phyloP scores from a whole-genome alignment of 352 stramenopile genomes.

The Globisporangium splendens region DNA sequence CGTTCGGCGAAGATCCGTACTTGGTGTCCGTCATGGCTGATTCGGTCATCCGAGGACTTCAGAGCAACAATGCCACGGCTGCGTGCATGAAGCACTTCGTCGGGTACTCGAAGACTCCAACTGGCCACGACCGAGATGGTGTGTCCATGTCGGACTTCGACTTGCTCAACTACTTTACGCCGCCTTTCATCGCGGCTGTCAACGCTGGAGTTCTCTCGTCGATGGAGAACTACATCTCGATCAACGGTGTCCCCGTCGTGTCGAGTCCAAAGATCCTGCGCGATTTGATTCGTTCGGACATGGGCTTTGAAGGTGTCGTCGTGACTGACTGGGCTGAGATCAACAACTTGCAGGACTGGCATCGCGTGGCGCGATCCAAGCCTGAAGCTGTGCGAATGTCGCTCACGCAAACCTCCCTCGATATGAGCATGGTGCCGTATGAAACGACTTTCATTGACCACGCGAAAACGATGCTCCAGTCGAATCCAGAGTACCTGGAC shows the following conservation, averaged over 20 bases:
- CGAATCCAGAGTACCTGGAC: constrained; percentile 26
- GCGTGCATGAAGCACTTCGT: constrained; percentile 82
- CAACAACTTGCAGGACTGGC: constrained; percentile 75
- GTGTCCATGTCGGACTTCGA: constrained; percentile 76
- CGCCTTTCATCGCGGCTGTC: constrained; percentile 78
- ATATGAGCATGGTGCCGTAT: constrained; percentile 84
- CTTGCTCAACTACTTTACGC: constrained; percentile 82
- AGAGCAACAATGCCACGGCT: constrained; percentile 56
- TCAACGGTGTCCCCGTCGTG: constrained; percentile 90
- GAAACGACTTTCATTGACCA: constrained; percentile 51
- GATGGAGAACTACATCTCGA: constrained; percentile 94
- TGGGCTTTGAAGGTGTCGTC: constrained; percentile 85
- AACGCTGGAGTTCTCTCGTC: constrained; percentile 49
- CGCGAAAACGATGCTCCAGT: constrained; percentile 27
- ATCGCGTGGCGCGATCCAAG: constrained; percentile 44
- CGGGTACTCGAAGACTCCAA: constrained; percentile 80
- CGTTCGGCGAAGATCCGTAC: constrained; percentile 91
- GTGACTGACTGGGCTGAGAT: constrained; percentile 91
- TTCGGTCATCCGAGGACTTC: constrained; percentile 77
- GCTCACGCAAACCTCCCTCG: too few species aligned
- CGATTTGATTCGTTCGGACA: constrained; percentile 75
- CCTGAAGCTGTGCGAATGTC: too few species aligned
- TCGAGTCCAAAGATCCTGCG: constrained; percentile 75
- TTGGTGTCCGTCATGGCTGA: constrained; percentile 78
- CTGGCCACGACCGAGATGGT: constrained; percentile 74